Conservation (phyloP, 495 filamentous ascomycete genomes). For the Aspergillus funiculosus region DNA sequence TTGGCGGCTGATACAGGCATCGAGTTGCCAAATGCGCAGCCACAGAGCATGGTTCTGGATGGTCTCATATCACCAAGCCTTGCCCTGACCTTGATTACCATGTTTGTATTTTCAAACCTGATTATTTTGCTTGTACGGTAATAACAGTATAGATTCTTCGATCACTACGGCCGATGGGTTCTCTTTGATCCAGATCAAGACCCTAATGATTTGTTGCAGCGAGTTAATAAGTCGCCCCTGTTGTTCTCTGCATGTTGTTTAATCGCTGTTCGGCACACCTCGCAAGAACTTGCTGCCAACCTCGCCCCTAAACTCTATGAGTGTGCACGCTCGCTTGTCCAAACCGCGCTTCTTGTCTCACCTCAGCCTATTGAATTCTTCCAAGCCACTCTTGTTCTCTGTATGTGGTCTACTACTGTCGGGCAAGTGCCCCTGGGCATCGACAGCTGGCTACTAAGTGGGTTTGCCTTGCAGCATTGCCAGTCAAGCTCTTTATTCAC, state of each 20-base stretch:
- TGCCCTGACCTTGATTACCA: conserved; percentile 19
- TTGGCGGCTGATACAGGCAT: conserved; percentile 29
- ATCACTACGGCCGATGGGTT: conserved; percentile 42
- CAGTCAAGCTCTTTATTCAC: conserved; percentile 35
- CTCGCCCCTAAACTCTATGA: conserved; percentile 37
- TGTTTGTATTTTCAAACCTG: conserved; percentile 12
- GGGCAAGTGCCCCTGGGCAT: conserved; percentile 42
- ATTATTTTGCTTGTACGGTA: not conserved
- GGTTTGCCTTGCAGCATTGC: conserved; percentile 41
- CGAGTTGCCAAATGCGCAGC: conserved; percentile 20
- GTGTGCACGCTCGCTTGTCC: conserved; percentile 32
- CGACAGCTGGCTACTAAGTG: conserved; percentile 44
- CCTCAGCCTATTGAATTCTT: conserved; percentile 43
- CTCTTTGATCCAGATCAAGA: conserved; percentile 28
- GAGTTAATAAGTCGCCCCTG: conserved; percentile 32
- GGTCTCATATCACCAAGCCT: conserved; percentile 22
- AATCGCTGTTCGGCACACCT: conserved; percentile 42
- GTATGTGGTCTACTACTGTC: conserved; percentile 46
- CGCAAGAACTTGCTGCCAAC: conserved; percentile 30
- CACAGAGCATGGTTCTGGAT: conserved; percentile 15
- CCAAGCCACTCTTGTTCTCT: conserved; percentile 38
- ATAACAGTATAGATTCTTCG: not conserved
- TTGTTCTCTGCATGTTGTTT: conserved; percentile 40
- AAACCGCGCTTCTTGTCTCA: conserved; percentile 27
- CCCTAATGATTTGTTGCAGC: conserved; percentile 20